These are phyloP conservation scores for Globisporangium camurandrum DNA, from an alignment of 352 stramenopile genomes.

Conservation along the genomic window DNA sequence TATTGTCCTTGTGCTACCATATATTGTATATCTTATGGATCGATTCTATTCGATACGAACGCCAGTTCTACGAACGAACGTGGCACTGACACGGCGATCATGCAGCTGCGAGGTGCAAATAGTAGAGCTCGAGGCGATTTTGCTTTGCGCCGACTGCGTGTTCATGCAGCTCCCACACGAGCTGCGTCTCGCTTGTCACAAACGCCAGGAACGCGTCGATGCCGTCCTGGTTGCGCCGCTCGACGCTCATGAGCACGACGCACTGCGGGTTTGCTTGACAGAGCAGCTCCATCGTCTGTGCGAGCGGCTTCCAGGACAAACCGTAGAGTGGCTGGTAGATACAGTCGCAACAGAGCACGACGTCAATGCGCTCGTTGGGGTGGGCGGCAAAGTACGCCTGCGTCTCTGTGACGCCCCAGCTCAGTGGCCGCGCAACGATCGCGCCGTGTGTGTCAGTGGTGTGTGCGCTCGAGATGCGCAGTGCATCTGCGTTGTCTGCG, in stretches of 20 bases:
- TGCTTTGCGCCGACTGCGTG: conserved; percentile 35
- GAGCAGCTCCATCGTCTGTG: conserved; percentile 82
- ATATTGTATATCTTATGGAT: too few relatives aligned
- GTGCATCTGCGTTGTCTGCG: conserved; percentile 28
- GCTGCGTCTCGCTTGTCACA: conserved; percentile 32
- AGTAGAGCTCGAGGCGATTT: conserved; percentile 68
- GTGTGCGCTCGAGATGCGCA: conserved; percentile 21
- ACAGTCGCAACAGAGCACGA: conserved; percentile 93
- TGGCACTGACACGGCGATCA: too few relatives aligned
- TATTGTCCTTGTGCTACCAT: too few relatives aligned
- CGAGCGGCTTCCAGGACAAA: conserved; percentile 81
- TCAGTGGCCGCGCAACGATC: conserved; percentile 52
- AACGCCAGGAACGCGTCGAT: conserved; percentile 77
- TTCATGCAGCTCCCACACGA: conserved; percentile 40
- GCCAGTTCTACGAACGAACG: too few relatives aligned
- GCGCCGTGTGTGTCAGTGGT: conserved; percentile 7
- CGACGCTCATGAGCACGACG: conserved; percentile 70
- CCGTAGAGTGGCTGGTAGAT: conserved; percentile 94
- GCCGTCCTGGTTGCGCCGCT: conserved; percentile 72
- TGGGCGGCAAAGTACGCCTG: conserved; percentile 46
- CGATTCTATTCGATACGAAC: too few relatives aligned
- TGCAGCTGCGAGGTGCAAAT: conserved; percentile 29
- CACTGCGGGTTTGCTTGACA: conserved; percentile 42
- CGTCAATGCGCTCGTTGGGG: conserved; percentile 63
- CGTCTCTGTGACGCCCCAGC: conserved; percentile 79